A percentile compares a stretch with the other conserved stretches of the same genome.
Evolutionary conservation across 2,329 filamentous ascomycete genomes (phyloP).

Genomic region (Ramichloridium luteum): DNA sequence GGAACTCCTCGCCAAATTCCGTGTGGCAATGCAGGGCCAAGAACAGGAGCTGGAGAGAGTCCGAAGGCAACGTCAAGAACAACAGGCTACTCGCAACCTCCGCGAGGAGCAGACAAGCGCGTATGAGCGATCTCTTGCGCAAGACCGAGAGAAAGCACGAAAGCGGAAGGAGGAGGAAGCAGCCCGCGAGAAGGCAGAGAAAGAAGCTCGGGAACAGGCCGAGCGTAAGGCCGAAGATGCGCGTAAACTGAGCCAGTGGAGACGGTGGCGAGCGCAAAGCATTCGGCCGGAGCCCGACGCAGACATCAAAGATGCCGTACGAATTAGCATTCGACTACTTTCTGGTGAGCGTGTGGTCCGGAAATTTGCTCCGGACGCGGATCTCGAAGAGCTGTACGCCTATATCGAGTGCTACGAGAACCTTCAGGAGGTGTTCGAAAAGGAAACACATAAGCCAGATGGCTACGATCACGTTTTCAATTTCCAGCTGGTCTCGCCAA

Average conservation of each 20-base stretch:
- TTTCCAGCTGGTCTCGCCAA: conserved; percentile 75
- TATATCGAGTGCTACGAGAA: conserved; percentile 85
- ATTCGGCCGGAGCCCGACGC: conserved; percentile 56
- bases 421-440: conserved; percentile 32
- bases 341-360: conserved; percentile 66
- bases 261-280: conserved; percentile 59
- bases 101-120: conserved; percentile 84
- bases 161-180: conserved; percentile 64
- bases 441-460: conserved; percentile 41
- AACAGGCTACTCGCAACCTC: conserved; percentile 67
- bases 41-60: conserved; percentile 61
- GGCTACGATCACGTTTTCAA: conserved; percentile 68
- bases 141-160: conserved; percentile 72
- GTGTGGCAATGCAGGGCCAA: conserved; percentile 60
- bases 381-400: conserved; percentile 82
- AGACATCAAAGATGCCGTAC: conserved; percentile 55
- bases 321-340: conserved; percentile 51
- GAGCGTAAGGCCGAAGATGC: conserved; percentile 47
- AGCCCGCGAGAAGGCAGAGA: conserved; percentile 48
- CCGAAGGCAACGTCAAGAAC: conserved; percentile 63
- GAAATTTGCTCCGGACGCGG: conserved; percentile 55
- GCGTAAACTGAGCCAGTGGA: conserved; percentile 57
- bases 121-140: conserved; percentile 82
- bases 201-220: conserved; percentile 52
- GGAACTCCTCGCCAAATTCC: conserved; percentile 65